phyloP scores from a whole-genome alignment of 1,284 basidiomycete genomes.

The Megacollybia platyphylla region DNA sequence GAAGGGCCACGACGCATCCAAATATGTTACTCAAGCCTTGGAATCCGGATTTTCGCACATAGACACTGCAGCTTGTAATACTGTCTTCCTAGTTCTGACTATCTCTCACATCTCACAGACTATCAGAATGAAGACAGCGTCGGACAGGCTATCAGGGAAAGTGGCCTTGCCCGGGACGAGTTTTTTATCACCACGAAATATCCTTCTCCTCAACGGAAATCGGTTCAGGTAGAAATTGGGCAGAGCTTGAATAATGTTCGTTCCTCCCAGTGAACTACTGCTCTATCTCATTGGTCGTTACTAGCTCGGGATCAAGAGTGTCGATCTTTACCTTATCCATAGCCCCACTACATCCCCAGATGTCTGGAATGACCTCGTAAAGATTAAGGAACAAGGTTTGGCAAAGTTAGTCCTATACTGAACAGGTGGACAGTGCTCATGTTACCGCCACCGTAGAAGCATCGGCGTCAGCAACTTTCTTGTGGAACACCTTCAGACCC shows the following conservation, averaged over 20 bases:
- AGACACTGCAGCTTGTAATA: constrained; percentile 13
- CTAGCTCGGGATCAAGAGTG: constrained; percentile 38
- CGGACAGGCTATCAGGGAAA: constrained; percentile 36
- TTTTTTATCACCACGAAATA: constrained; percentile 52
- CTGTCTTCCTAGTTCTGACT: not conserved
- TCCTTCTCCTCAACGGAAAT: constrained; percentile 14
- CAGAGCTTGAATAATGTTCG: constrained; percentile 26
- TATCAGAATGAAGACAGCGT: constrained; percentile 37
- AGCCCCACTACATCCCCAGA: not conserved
- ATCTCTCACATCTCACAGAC: constrained; percentile 10
- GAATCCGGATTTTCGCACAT: constrained; percentile 17
- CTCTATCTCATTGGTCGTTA: not conserved
- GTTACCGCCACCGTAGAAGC: constrained; percentile 14
- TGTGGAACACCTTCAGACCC: constrained; percentile 31
- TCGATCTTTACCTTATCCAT: constrained; percentile 46
- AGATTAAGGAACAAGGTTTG: constrained; percentile 31
- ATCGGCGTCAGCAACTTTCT: constrained; percentile 57
- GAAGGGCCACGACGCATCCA: constrained; percentile 26
- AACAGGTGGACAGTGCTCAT: not conserved
- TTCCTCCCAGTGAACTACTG: not conserved
- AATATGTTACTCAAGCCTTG: constrained; percentile 19
- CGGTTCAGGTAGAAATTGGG: constrained; percentile 17
- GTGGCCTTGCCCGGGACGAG: constrained; percentile 30
- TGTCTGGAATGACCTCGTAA: not conserved
- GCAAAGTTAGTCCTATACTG: constrained; percentile 18